A percentile compares a stretch with the other conserved stretches of the same genome.
Evolutionary conservation across 2,329 filamentous ascomycete genomes (phyloP).

Genomic region (Pseudogymnoascus sp.): DNA sequence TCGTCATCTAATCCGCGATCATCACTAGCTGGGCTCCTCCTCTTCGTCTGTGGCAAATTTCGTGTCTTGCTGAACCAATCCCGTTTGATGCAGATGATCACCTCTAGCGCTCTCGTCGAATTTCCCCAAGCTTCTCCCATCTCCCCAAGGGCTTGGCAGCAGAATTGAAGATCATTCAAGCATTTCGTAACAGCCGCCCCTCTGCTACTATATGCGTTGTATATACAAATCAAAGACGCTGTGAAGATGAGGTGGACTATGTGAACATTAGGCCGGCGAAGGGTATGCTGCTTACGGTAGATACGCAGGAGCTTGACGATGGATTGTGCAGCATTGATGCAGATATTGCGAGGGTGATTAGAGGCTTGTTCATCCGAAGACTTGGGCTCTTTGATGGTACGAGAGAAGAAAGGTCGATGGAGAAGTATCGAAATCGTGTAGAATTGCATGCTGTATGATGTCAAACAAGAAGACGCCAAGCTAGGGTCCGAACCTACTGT

Average conservation of each 20-base stretch:
- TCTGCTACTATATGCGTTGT: constrained; percentile 11
- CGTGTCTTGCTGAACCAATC: constrained; percentile 12
- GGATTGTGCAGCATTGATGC: constrained; percentile 10
- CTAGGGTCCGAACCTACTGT: constrained; percentile 9
- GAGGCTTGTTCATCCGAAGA: background rate
- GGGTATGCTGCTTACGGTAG: constrained; percentile 12
- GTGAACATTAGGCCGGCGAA: constrained; percentile 11
- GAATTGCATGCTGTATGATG: constrained; percentile 13
- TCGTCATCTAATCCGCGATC: background rate
- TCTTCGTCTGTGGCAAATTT: constrained; percentile 9
- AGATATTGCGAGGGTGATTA: constrained; percentile 8
- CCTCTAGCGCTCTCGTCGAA: constrained; percentile 11
- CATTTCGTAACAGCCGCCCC: background rate
- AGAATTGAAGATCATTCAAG: constrained; percentile 12
- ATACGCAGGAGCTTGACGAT: constrained; percentile 10
- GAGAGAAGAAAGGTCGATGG: constrained; percentile 12
- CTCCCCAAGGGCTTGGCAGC: constrained; percentile 12
- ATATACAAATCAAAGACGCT: constrained; percentile 13
- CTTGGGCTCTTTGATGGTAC: background rate
- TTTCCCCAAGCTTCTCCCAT: constrained; percentile 12
- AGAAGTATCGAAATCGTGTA: constrained; percentile 12
- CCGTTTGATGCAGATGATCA: constrained; percentile 13
- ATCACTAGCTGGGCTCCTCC: background rate
- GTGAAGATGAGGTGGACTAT: constrained; percentile 13
- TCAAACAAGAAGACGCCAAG: background rate